Base-by-base conservation (phyloP, 176 grass and related monocot genomes). In the Saccharum officinarum region DNA sequence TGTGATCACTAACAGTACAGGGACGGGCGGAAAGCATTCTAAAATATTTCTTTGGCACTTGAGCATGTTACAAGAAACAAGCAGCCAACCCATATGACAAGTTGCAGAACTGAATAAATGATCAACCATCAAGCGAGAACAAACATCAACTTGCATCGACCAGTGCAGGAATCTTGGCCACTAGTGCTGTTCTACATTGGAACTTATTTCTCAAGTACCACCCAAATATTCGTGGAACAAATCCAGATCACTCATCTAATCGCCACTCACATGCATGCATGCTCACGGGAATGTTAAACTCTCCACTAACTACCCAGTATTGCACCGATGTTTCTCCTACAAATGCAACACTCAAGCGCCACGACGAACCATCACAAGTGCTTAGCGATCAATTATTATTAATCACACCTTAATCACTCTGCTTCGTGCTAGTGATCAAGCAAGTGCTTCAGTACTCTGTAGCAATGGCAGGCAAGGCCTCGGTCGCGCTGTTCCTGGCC, bases 91-190 rank as follows among this genome's bases (percentile, higher is more conserved):
- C 57, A 61, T 61, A 23, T 61, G 57, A n/a, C 55, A 59, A 57
- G 54, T 57, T 57, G 1, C 52, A 20, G 22, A 59, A n/a, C 8
- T 61, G 57, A 61, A 61, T 25, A 61, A 61, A 25, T 61, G 62
- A 61, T 82, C 34, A 75, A 69, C 55, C 71, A 81, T 37, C 77
- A 41, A 86, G 36, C 33, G 5, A 44, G 44, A 81, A 75, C 59
- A 87, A 81, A 34, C 59, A 6, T 65, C n/a, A 31, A 26, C 25
- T 76, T 82, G 78, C 25, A 34, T 66, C 60, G 16, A 57, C 10
- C 25, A 66, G n/a, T 71, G 72, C 73, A 78, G 65, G 73, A 81
- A 76, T 83, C 80, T 83, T 62, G 86, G 71, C 67, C 25, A 54
- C 37, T 69, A 69, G 70, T 26, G 70, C 37, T n/a, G n/a, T 59